A percentile compares a stretch with the other conserved stretches of the same genome.
These are phyloP conservation scores for Pythium rishiriense DNA, from an alignment of 352 stramenopile genomes.

Conservation along the genomic window DNA sequence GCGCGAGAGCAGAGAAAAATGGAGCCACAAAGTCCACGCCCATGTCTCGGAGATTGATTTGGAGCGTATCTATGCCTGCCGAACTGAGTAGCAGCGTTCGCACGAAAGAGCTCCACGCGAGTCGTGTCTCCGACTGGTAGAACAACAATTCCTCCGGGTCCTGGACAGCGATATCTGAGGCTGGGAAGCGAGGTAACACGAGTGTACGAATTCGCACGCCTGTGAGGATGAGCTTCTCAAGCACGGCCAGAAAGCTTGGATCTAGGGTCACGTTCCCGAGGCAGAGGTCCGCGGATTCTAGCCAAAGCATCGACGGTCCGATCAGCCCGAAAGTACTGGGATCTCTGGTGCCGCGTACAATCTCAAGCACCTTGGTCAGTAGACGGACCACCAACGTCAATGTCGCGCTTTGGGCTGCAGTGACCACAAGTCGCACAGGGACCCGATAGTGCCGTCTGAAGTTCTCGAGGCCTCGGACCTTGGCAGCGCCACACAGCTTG, in stretches of 20 bases:
- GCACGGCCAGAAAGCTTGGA: neutral
- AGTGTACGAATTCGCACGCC: neutral
- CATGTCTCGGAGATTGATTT: conserved; percentile 1
- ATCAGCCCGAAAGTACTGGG: conserved; percentile 1
- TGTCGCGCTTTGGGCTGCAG: neutral
- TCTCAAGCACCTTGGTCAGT: neutral
- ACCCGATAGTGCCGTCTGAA: neutral
- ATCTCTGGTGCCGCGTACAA: neutral
- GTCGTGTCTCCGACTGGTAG: neutral
- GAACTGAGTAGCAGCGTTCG: neutral
- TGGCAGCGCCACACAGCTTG: neutral
- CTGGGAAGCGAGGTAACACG: neutral
- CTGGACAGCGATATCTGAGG: neutral
- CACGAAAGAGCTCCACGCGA: conserved; percentile 9
- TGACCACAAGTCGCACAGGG: neutral
- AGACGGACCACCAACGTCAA: neutral
- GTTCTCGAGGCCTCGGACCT: neutral
- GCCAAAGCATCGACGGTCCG: neutral
- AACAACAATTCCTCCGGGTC: neutral
- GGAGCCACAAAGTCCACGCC: conserved; percentile 1
- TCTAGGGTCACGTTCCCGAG: neutral
- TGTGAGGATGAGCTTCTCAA: neutral
- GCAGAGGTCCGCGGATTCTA: neutral
- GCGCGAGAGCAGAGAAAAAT: conserved; percentile 7
- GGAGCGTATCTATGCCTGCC: neutral